A percentile compares a stretch with the other conserved stretches of the same genome.
Evolutionary conservation across 129 eudicot genomes (phyloP).

Genomic region (Saussurea involucrata): DNA sequence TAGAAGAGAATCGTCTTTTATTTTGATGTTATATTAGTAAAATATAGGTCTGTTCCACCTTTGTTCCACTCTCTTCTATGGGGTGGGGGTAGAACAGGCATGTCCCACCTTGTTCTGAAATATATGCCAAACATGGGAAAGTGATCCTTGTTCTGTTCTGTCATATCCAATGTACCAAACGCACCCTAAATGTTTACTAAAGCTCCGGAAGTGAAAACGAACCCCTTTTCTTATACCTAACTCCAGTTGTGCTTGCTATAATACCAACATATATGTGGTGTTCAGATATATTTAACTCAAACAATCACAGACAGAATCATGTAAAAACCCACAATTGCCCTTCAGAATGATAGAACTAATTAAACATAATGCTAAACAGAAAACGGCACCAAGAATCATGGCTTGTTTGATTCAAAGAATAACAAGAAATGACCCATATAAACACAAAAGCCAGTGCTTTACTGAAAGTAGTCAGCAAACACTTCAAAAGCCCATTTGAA

Average conservation of each 20-base stretch:
- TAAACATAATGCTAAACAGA: background rate
- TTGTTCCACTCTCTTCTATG: too few species aligned
- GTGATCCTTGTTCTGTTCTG: too few species aligned
- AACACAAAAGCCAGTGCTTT: background rate
- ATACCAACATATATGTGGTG: background rate
- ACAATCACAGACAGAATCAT: background rate
- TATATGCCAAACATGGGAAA: too few species aligned
- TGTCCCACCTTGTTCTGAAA: too few species aligned
- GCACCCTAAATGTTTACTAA: background rate
- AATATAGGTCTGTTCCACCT: too few species aligned
- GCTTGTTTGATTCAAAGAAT: background rate
- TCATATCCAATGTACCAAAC: too few species aligned
- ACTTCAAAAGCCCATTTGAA: background rate
- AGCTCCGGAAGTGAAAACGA: background rate
- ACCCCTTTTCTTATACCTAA: background rate
- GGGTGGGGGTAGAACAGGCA: too few species aligned
- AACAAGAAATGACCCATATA: background rate
- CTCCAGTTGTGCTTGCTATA: background rate
- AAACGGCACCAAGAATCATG: background rate
- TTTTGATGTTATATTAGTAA: too few species aligned
- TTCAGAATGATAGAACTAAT: background rate
- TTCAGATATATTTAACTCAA: background rate
- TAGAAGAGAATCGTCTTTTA: too few species aligned
- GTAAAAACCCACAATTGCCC: background rate
- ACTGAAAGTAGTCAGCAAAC: background rate